Base-by-base conservation (phyloP, 495 filamentous ascomycete species). In the Mytilinidion resinicola region DNA sequence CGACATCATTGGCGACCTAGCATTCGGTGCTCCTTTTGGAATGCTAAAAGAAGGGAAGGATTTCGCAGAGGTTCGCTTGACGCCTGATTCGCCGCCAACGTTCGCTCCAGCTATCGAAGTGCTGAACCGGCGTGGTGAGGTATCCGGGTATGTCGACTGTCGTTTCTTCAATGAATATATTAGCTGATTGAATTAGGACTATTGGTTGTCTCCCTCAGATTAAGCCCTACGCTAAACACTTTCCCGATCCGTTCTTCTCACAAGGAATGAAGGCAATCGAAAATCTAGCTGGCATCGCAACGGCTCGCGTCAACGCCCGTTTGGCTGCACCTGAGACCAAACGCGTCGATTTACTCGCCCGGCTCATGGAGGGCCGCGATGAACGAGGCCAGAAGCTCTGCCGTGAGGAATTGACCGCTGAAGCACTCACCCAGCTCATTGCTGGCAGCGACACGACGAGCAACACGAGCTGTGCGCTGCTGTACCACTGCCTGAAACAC, bases 391-490 rank as follows among this genome's bases (percentile, higher is more conserved):
- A 86, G 38, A 82, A 78, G 12, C 79, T 96, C 0, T 83, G 86
- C 0, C 80, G 87, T 17, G 78, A 85, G 62, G 91, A 96, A 69
- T 77, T 95, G 41, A 92, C 89, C 4, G 90, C 89, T 20, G 91
- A 96, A 70, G 90, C 91, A 0, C 74, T 95, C 19, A 95, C 90
- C 0, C 91, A 95, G 71, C 76, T 96, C 39, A 96, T 96, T 65
- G 91, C 91, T 3, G 91, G 91, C 25, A 88, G 84, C 46, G 91
- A 95, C 69, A 96, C 91, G 0, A 96, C 90, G 2, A 87, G 83
- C 59, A 96, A 96, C 75, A 90, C 90, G 3, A 84, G 85, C 47
- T 96, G 91, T 70, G 90, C 91, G 2, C 81, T 95, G 43, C 79
- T 96, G 14, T 95, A 83, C 76, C 85, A 89, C 78, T 82, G 78